Base-by-base conservation (phyloP, 495 filamentous ascomycete species). In the Hypoxylon lenormandii region DNA sequence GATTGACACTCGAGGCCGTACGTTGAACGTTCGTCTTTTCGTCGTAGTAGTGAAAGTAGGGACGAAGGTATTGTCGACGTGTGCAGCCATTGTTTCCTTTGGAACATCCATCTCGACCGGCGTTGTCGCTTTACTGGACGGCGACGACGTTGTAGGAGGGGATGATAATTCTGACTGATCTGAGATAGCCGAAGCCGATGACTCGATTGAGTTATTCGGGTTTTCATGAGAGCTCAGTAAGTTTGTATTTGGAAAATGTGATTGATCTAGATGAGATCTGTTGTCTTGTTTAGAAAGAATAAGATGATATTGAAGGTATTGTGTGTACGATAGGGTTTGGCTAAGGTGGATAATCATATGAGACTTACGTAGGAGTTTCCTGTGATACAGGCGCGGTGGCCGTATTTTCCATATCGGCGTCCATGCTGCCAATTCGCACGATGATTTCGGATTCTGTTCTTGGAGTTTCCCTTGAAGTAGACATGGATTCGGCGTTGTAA, bases 1-100 rank as follows among this genome's bases (percentile, higher is more conserved):
- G 66, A 97, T 93, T 6, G 94, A 95, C 30, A 89, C 88, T 67
- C 90, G 90, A 1, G 92, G 91, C 13, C 85, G 84, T 33, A 89
- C 79, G 68, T 90, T 81, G 71, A 82, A 85, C 68, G 75, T 78
- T 54, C 72, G 76, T 48, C 81, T 72, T 51, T 21, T 58, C 22
- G 60, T 61, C 21, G 60, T 54, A 33, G 54, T 23, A 53, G 3
- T 60, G n/a, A 58, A 51, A 8, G 47, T 52, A 37, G 63, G 26
- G 16, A 22, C 19, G 7, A 45, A 33, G 30, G 30, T 8, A 21
- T 50, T 56, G 19, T 55, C 23, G 46, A 51, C 26, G 15, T 18
- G 38, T 21, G 22, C 12, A 50, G 5, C 22, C 4, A 48, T 18
- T 10, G 54, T 22, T 38, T 81, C 80, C 52, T 75, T 79, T 11